phyloP scores from a whole-genome alignment of 805 yeast genomes.

The Candida peoriensis region DNA sequence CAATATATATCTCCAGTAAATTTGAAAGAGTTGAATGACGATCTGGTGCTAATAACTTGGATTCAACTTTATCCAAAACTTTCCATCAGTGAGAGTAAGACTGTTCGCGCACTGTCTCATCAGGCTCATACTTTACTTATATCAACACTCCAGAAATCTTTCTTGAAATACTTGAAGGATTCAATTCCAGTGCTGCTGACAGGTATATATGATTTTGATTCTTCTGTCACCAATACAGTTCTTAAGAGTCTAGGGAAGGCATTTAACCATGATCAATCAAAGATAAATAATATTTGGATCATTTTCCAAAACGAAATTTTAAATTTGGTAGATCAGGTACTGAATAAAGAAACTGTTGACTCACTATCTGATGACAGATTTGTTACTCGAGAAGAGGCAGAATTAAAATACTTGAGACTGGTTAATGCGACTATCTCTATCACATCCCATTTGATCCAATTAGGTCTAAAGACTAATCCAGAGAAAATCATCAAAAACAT shows the following conservation, averaged over 20 bases:
- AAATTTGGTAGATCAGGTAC: slow-evolving; percentile 45
- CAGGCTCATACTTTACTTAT: slow-evolving; percentile 57
- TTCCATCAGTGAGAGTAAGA: slow-evolving; percentile 63
- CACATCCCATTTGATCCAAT: slow-evolving; percentile 31
- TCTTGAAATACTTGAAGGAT: slow-evolving; percentile 62
- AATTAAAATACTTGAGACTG: slow-evolving; percentile 57
- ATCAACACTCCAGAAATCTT: slow-evolving; percentile 44
- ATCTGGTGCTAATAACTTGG: slow-evolving; percentile 58
- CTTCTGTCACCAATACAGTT: slow-evolving; percentile 50
- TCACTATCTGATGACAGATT: slow-evolving; percentile 74
- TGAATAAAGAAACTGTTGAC: slow-evolving; percentile 52
- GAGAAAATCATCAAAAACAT: slow-evolving; percentile 19
- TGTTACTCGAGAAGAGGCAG: slow-evolving; percentile 59
- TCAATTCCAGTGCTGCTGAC: slow-evolving; percentile 69
- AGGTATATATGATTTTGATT: slow-evolving; percentile 69
- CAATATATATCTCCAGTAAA: slow-evolving; percentile 23
- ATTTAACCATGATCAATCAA: slow-evolving; percentile 52
- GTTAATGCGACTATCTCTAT: slow-evolving; percentile 45
- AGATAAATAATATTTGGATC: slow-evolving; percentile 54
- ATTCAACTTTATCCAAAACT: slow-evolving; percentile 79
- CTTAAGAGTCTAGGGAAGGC: slow-evolving; percentile 40
- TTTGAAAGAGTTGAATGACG: slow-evolving; percentile 37
- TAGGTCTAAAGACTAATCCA: slow-evolving; percentile 15
- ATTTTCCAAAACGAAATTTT: slow-evolving; percentile 53
- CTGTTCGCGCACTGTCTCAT: slow-evolving; percentile 59